Evolutionary conservation across 1,284 basidiomycete genomes (phyloP), one percentile per base, ranked within the genome.

Genomic region (Exsudoporus floridanus): DNA sequence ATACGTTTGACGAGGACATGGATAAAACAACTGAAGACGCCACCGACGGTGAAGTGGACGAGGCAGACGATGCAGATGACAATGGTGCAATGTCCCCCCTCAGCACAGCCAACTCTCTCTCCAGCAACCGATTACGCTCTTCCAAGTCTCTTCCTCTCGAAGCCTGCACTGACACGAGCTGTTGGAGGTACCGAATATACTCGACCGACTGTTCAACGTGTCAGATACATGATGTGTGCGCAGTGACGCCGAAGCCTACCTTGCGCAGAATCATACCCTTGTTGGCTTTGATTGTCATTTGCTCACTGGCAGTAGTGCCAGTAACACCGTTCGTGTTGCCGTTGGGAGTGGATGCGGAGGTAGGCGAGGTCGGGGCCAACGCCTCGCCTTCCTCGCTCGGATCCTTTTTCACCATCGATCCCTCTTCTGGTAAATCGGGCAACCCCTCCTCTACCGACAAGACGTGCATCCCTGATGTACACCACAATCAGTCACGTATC

Each of bases 261-360:
- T 93, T 93, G 60, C 88, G 73, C 36, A 94, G 71, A 48, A 94
- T 92, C 82, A 93, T 90, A 36, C 91, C 91, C 76, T 94, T 94
- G 73, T 94, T 94, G 39, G 91, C 91, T 67, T 93, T 93, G 44
- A 89, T 70, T 25, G 60, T 63, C 37, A 61, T 53, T 28, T 60
- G 59, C 21, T 69, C 78, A n/a, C 60, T 46, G 12, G 30, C 8
- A 16, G 8, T 3, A 4, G 8, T 49, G 19, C n/a, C 10, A 18
- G 27, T 8, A 10, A 31, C 28, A 19, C 46, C 52, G 8, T 40
- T 67, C 2, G 13, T 12, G 25, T 42, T 51, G 5, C 39, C 46
- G 12, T 48, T 37, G 28, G 43, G 39, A 9, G 44, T n/a, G 1
- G 61, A 54, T 7, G 50, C 19, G 23, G 56, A 43, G 7, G 50